phyloP scores from a whole-genome alignment of 331 rosid genomes.

The Dryas integrifolia region DNA sequence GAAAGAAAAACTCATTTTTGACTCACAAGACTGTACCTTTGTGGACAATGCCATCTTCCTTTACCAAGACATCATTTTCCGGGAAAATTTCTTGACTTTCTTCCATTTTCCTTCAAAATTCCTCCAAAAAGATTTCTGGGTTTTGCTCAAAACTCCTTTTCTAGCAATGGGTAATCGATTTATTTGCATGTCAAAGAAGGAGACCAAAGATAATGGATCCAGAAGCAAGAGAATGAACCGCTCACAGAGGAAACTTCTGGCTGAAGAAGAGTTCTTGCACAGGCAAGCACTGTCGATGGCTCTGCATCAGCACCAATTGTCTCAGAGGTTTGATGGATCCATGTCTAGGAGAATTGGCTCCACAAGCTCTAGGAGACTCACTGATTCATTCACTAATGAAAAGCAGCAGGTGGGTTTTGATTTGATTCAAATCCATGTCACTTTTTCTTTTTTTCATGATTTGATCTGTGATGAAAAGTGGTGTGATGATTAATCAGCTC shows the following conservation, averaged over 20 bases:
- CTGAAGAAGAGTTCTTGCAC: conserved; percentile 85
- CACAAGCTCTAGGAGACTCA: conserved; percentile 67
- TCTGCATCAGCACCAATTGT: conserved; percentile 82
- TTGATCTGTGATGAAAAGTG: conserved; percentile 40
- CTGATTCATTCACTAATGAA: conserved; percentile 55
- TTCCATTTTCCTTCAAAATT: not conserved
- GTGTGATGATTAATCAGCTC: conserved; percentile 37
- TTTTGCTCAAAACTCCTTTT: conserved; percentile 18
- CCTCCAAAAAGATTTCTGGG: conserved; percentile 9
- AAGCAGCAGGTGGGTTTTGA: conserved; percentile 63
- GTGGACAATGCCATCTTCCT: conserved; percentile 7
- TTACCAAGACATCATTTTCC: not conserved
- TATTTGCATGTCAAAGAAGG: conserved; percentile 80
- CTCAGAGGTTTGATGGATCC: conserved; percentile 97
- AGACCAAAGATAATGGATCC: conserved; percentile 73
- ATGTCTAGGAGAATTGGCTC: conserved; percentile 89
- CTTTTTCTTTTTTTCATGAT: conserved; percentile 21
- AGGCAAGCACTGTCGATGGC: conserved; percentile 89
- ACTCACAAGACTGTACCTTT: not conserved
- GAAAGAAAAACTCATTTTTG: conserved; percentile 1
- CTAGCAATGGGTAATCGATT: conserved; percentile 77
- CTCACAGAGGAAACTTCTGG: conserved; percentile 77
- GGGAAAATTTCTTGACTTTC: conserved; percentile 14
- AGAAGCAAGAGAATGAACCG: conserved; percentile 80
- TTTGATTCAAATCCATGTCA: not conserved